A percentile compares a stretch with the other conserved stretches of the same genome.
These are phyloP conservation scores for Suillus lakei DNA, from an alignment of 768 basidiomycete genomes.

Conservation along the genomic window DNA sequence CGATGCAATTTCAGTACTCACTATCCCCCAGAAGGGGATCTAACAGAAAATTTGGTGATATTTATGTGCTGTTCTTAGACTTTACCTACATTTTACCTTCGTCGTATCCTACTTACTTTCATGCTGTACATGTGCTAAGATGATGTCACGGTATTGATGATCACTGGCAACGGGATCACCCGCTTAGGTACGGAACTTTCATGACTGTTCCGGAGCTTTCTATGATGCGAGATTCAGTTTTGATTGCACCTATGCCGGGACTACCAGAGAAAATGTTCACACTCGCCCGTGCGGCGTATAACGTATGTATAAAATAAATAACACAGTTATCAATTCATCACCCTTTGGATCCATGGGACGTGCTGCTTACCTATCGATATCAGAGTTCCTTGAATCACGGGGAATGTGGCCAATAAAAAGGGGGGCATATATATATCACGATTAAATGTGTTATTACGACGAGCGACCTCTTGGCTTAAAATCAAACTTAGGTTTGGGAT, in stretches of 20 bases:
- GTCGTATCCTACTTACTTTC: not conserved
- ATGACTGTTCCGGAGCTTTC: not conserved
- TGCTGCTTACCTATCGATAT: not conserved
- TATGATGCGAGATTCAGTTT: not conserved
- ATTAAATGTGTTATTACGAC: not conserved
- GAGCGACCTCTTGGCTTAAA: not conserved
- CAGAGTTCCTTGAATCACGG: not conserved
- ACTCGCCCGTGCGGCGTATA: not conserved
- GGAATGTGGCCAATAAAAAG: not conserved
- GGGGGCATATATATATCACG: not conserved
- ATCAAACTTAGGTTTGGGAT: constrained; percentile 1
- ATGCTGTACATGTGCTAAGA: not conserved
- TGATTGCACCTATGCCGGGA: not conserved
- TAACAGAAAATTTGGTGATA: too few species aligned
- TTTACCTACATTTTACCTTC: not conserved
- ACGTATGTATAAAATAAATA: not conserved
- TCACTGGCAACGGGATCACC: not conserved
- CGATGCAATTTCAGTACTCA: too few species aligned
- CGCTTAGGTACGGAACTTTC: not conserved
- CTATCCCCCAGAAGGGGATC: too few species aligned
- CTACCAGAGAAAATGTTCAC: not conserved
- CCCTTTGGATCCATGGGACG: too few species aligned
- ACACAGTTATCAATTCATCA: too few species aligned
- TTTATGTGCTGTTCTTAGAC: not conserved
- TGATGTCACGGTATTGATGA: not conserved